A percentile compares a stretch with the other conserved stretches of the same genome.
Conservation (phyloP, 164 flowering plant species). For the Stephania yunnanensis region DNA sequence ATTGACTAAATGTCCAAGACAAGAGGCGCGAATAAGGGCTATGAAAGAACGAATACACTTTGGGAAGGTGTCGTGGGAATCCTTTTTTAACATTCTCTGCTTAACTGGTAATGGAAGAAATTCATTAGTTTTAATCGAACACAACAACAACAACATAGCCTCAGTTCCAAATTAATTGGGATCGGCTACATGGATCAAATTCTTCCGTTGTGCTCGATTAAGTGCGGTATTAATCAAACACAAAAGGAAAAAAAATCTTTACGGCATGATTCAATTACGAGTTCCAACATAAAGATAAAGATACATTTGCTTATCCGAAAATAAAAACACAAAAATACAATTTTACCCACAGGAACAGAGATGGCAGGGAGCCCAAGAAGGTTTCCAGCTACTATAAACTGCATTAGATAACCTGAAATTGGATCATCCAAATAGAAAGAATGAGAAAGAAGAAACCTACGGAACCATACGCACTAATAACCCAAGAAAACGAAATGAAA, state of each 20-base stretch:
- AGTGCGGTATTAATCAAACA: background rate
- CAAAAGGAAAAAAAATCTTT: background rate
- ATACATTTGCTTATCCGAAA: too few relatives aligned
- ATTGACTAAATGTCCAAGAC: background rate
- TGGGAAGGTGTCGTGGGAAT: background rate
- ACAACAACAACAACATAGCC: background rate
- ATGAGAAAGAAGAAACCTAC: background rate
- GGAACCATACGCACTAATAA: background rate
- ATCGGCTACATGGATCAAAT: too few relatives aligned
- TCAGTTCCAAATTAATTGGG: too few relatives aligned
- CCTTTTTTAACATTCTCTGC: background rate
- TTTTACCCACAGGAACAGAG: conserved; percentile 69
- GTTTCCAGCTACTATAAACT: conserved; percentile 67
- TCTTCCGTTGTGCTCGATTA: too few relatives aligned
- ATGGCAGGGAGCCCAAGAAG: conserved; percentile 96
- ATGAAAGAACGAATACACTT: too few relatives aligned
- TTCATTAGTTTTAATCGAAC: background rate
- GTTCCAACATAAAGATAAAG: background rate
- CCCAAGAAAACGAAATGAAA: background rate
- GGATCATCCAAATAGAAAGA: conserved; percentile 9
- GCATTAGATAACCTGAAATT: conserved; percentile 77
- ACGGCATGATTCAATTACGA: background rate
- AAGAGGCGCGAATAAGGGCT: background rate
- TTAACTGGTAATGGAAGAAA: background rate
- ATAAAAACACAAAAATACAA: too few relatives aligned